These are phyloP conservation scores for Clathrospora elynae DNA, from an alignment of 2,329 filamentous ascomycete species.

Conservation along the genomic window DNA sequence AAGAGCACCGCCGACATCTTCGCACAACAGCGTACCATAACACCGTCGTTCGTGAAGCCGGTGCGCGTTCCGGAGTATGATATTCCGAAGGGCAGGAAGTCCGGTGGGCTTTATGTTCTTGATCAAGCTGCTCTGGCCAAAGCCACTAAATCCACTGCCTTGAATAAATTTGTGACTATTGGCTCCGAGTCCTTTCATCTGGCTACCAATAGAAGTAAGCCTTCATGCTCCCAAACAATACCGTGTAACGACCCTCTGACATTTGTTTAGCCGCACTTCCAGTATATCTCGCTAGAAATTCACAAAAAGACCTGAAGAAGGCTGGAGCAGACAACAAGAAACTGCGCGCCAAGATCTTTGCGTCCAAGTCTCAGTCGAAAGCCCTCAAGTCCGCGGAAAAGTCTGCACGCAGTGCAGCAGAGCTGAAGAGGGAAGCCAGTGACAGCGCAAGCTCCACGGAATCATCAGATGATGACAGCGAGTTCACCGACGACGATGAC, in stretches of 20 bases:
- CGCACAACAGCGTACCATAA: constrained; percentile 25
- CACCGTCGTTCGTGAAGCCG: constrained; percentile 24
- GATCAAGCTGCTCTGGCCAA: constrained; percentile 49
- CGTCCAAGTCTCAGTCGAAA: constrained; percentile 30
- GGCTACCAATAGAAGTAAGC: constrained; percentile 53
- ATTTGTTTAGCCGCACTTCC: constrained; percentile 47
- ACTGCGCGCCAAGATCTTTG: constrained; percentile 42
- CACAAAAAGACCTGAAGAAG: constrained; percentile 53
- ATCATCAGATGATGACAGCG: constrained; percentile 57
- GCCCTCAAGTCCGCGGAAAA: constrained; percentile 24
- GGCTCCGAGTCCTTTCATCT: constrained; percentile 51
- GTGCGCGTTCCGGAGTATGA: constrained; percentile 40
- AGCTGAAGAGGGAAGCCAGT: constrained; percentile 42
- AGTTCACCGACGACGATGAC: constrained; percentile 60
- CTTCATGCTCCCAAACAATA: constrained; percentile 2
- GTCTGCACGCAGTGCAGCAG: constrained; percentile 14
- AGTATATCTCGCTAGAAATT: constrained; percentile 51
- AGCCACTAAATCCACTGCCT: constrained; percentile 51
- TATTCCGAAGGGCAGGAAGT: constrained; percentile 42
- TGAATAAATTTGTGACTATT: constrained; percentile 53
- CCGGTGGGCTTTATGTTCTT: constrained; percentile 51
- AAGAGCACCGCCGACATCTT: constrained; percentile 37
- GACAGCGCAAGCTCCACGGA: constrained; percentile 54
- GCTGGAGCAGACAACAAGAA: constrained; percentile 51
- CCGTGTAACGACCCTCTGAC: constrained; percentile 24